Evolutionary conservation across 1,139 yeast genomes (phyloP), one percentile per base, ranked within the genome.

Genomic region (Debaryomycetaceae sp.): DNA sequence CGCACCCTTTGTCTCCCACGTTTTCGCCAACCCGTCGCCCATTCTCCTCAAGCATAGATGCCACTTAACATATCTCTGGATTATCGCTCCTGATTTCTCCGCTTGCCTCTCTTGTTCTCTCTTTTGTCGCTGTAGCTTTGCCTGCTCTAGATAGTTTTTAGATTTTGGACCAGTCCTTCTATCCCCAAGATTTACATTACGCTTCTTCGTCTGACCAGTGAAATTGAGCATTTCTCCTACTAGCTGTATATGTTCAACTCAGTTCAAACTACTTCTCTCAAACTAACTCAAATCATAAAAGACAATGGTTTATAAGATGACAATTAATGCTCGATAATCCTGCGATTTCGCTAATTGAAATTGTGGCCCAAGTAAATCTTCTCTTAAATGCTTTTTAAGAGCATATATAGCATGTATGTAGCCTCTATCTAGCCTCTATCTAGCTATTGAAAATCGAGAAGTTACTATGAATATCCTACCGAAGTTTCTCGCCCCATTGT

Each of bases 101-200:
- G 72, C 74, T 13, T 65, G 61, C 33, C 88, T 73, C 24, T 67
- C 73, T 40, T 66, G 62, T 49, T 87, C 90, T 47, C 97, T 72
- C 47, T 76, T 76, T 48, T 74, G 76, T 34, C 98, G 72, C 50
- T 87, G 91, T 37, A 67, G 66, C 52, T 80, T 79, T 5, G 96
- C 82, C 49, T 76, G 80, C 49, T 78, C 80, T 20, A 91, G 65
- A 47, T 61, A 59, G 51, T 58, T 56, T 41, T 58, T 52, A 41
- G 65, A 59, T 22, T 70, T 63, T 38, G 67, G 56, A 45, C 86
- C 85, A 3, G 63, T 59, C 23, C 70, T 64, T 37, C 68, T 56
- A 46, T 86, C 86, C 4, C 97, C 95, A 40, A 90, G 70, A 59
- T 91, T 90, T 51, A 91, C 85, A 36, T 76, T 78, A 46, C 97